Conservation (phyloP, 371 early-diverging fungal genomes). For the Mucor irregularis region DNA sequence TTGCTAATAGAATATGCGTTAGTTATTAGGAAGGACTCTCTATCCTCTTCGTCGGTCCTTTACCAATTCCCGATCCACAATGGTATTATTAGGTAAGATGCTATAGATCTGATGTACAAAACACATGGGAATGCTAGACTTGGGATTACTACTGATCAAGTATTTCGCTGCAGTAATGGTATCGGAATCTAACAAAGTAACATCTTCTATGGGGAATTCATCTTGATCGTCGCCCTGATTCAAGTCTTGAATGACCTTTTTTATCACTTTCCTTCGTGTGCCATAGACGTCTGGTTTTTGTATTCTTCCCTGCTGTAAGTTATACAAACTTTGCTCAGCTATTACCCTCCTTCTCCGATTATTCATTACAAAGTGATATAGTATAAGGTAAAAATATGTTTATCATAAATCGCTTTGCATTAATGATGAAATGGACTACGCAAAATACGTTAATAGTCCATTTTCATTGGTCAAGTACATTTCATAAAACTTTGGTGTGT, state of each 20-base stretch:
- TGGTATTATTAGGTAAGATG: conserved; percentile 31
- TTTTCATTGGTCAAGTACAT: too few species aligned
- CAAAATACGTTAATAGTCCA: too few species aligned
- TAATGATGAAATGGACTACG: too few species aligned
- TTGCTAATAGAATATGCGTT: conserved; percentile 19
- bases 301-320: conserved; percentile 16
- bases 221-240: conserved; percentile 17
- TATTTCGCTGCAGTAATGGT: conserved; percentile 33
- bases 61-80: conserved; percentile 44
- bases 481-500: too few species aligned
- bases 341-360: too few species aligned
- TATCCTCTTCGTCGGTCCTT: not conserved
- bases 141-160: conserved; percentile 21
- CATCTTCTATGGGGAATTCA: conserved; percentile 10
- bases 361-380: too few species aligned
- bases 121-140: conserved; percentile 21
- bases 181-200: conserved; percentile 21
- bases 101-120: conserved; percentile 45
- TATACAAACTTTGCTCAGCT: too few species aligned
- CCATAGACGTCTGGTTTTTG: conserved; percentile 37
- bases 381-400: too few species aligned
- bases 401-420: too few species aligned
- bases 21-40: not conserved
- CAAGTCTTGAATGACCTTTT: not conserved
- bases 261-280: conserved; percentile 1